Conservation (phyloP, 306 rosid species). For the Cucumis cinereus region DNA sequence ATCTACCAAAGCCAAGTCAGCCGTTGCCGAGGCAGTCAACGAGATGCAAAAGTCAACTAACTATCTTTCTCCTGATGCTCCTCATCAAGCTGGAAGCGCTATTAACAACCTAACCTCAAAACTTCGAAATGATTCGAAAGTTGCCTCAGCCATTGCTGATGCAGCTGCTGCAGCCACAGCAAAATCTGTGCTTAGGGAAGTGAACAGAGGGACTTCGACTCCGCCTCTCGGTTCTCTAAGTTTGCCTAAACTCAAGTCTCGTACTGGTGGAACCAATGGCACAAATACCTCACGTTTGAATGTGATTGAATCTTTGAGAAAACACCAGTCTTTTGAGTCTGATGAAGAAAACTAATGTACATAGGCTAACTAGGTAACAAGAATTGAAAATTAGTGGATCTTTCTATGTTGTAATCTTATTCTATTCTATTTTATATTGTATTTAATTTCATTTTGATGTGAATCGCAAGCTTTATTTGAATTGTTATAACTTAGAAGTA, state of each 20-base stretch:
- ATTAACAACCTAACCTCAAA: conserved; percentile 12
- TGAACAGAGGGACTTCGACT: conserved; percentile 49
- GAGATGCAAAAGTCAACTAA: conserved; percentile 26
- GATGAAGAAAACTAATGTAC: conserved; percentile 40
- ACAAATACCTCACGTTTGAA: conserved; percentile 17
- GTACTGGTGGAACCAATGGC: conserved; percentile 11
- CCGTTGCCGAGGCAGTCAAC: conserved; percentile 39
- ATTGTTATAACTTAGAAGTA: not conserved
- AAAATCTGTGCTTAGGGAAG: conserved; percentile 70
- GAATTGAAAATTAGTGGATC: not conserved
- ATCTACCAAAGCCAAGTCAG: conserved; percentile 49
- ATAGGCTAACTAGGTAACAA: not conserved
- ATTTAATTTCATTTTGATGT: not conserved
- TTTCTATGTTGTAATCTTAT: not conserved
- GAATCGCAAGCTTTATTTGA: not conserved
- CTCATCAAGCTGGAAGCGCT: conserved; percentile 9
- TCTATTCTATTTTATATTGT: not conserved
- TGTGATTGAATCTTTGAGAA: conserved; percentile 51
- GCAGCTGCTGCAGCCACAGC: conserved; percentile 72
- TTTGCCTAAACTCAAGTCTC: conserved; percentile 62
- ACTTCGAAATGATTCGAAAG: conserved; percentile 23
- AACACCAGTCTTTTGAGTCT: conserved; percentile 53
- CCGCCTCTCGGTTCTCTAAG: conserved; percentile 44
- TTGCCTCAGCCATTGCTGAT: conserved; percentile 77
- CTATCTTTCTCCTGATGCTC: conserved; percentile 21